A percentile compares a stretch with the other conserved stretches of the same genome.
Evolutionary conservation across 2,329 filamentous ascomycete genomes (phyloP).

Genomic region (Diaporthe sp.): DNA sequence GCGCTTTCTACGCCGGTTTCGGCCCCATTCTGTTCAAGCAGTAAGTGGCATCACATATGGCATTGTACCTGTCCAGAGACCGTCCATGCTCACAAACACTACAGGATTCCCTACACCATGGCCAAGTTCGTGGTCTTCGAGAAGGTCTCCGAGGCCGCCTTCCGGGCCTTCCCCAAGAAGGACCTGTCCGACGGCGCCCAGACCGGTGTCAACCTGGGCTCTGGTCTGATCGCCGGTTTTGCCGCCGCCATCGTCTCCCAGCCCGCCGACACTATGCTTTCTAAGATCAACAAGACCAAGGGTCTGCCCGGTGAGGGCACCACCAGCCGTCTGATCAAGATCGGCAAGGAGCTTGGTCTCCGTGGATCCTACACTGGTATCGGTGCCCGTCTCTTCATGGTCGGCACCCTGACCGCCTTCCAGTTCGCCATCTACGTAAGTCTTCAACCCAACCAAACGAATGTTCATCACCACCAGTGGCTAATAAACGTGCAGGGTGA

Average conservation of each 20-base stretch:
- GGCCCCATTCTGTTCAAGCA: constrained; percentile 88
- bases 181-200: constrained; percentile 45
- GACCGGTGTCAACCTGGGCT: constrained; percentile 77
- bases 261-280: constrained; percentile 82
- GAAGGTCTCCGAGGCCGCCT: constrained; percentile 42
- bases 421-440: constrained; percentile 78
- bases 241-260: constrained; percentile 80
- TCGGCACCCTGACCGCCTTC: constrained; percentile 74
- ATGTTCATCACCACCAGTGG: neutral
- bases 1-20: constrained; percentile 92
- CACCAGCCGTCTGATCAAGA: constrained; percentile 76
- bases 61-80: neutral
- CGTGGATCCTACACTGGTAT: constrained; percentile 76
- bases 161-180: constrained; percentile 44
- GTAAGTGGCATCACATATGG: constrained; percentile 56
- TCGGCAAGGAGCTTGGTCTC: constrained; percentile 77
- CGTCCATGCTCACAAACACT: constrained; percentile 6
- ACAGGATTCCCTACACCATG: constrained; percentile 45
- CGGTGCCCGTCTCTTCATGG: constrained; percentile 78
- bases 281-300: constrained; percentile 84
- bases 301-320: constrained; percentile 78
- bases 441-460: neutral
- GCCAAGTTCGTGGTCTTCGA: constrained; percentile 45
- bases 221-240: constrained; percentile 80
- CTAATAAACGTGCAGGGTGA: constrained; percentile 48